Evolutionary conservation across 2,329 filamentous ascomycete genomes (phyloP), one percentile per base, ranked within the genome.

Genomic region (Fusarium sp.): DNA sequence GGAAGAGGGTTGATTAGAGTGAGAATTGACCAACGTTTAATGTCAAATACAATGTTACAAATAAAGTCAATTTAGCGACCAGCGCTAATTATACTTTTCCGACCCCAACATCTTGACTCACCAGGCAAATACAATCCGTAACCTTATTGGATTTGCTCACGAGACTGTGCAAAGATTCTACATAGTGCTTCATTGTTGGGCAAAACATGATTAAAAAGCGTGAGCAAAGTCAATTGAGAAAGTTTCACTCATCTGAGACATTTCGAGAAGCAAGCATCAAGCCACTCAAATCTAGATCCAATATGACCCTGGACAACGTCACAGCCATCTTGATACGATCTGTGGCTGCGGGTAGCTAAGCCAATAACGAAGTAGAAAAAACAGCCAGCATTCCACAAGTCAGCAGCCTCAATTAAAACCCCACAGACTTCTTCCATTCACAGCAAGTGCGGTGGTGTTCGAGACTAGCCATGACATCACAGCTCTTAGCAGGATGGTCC

Each of bases 401-500:
- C 44, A 52, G 37, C 37, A 20, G 20, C 15, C 20, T 21, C 31
- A 26, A 4, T 10, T 18, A 10, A 21, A 21, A 46, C 41, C 15
- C 42, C 43, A 56, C 43, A 20, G 15, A 18, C 26, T 4, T 4
- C 1, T 41, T 18, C 46, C 8, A 21, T 10, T 38, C 37, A 13
- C 11, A 35, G 42, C 16, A 55, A 42, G 21, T 15, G n/a, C n/a
- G n/a, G n/a, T n/a, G n/a, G n/a, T n/a, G n/a, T n/a, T 15, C 12
- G 8, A 35, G 23, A 20, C 7, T 23, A 16, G 20, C n/a, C 15
- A 35, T 64, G 63, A 53, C 59, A 66, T 66, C 53, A 64, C 23
- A 8, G 21, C 18, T 4, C 24, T 7, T 9, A 11, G 4, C 5
- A 4, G 28, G 12, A 12, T 4, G 18, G 29, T 3, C 55, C 28